These are phyloP conservation scores for Lepidium africanum DNA, from an alignment of 345 rosid species.

Conservation along the genomic window DNA sequence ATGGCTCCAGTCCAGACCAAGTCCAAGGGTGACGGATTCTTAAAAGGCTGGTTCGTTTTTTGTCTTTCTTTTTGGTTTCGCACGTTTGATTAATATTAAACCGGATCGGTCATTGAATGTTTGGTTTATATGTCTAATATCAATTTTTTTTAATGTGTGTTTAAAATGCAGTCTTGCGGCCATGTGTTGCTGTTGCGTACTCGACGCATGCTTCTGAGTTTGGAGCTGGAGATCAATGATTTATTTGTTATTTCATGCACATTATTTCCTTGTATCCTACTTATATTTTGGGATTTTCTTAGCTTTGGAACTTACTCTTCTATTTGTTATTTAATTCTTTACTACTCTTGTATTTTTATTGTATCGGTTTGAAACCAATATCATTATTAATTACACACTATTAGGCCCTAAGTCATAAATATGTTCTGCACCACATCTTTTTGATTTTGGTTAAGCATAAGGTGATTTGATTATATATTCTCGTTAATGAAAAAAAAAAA, in stretches of 20 bases:
- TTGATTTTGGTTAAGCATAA: too few species aligned
- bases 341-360: not conserved
- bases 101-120: too few species aligned
- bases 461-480: too few species aligned
- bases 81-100: not conserved
- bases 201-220: constrained; percentile 28
- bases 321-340: not conserved
- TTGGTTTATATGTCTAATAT: not conserved
- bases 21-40: constrained; percentile 31
- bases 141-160: too few species aligned
- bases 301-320: not conserved
- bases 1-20: constrained; percentile 21
- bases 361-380: too few species aligned
- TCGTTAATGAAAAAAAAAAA: not conserved
- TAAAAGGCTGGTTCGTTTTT: constrained; percentile 29
- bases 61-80: too few species aligned
- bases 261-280: not conserved
- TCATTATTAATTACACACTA: too few species aligned
- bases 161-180: constrained; percentile 28
- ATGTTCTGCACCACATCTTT: too few species aligned
- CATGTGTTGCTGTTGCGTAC: constrained; percentile 29
- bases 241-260: not conserved
- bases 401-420: too few species aligned
- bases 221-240: not conserved
- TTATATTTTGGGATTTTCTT: not conserved